These are phyloP conservation scores for Venustampulla echinocandica DNA, from an alignment of 495 filamentous ascomycete species.

Conservation along the genomic window DNA sequence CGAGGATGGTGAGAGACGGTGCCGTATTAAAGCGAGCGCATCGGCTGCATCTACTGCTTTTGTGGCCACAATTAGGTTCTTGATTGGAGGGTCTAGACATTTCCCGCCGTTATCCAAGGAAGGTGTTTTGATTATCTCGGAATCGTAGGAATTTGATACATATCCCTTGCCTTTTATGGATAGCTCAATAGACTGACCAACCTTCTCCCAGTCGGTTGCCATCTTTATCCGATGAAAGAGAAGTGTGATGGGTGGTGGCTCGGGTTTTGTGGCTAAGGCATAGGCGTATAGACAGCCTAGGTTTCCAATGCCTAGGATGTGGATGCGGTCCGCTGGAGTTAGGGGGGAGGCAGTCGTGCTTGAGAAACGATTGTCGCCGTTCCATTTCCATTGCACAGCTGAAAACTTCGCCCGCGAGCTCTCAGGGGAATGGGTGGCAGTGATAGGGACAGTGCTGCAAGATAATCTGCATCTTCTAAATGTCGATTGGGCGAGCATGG, in stretches of 20 bases:
- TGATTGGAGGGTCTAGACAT: constrained; percentile 35
- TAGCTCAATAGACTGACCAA: constrained; percentile 14
- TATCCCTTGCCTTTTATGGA: not conserved
- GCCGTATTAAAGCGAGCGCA: constrained; percentile 48
- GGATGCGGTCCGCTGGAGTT: constrained; percentile 2
- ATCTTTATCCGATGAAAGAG: constrained; percentile 35
- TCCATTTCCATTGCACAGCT: no score
- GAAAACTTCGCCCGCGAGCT: no score
- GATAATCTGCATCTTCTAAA: no score
- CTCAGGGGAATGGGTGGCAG: no score
- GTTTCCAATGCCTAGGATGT: constrained; percentile 48
- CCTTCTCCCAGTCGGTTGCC: constrained; percentile 32
- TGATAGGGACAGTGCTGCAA: no score
- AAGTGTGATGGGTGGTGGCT: constrained; percentile 34
- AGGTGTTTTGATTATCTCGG: constrained; percentile 4
- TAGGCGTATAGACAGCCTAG: constrained; percentile 41
- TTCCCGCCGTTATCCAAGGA: not conserved
- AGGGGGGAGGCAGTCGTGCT: no score
- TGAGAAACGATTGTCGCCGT: no score
- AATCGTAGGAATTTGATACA: constrained; percentile 1
- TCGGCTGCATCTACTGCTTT: constrained; percentile 55
- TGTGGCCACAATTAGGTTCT: constrained; percentile 63
- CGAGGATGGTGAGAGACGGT: constrained; percentile 52
- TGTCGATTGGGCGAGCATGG: no score
- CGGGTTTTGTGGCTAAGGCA: constrained; percentile 29